A percentile compares a stretch with the other conserved stretches of the same genome.
Conservation (phyloP, 2,329 filamentous ascomycete species). For the Fusarium xylarioides region DNA sequence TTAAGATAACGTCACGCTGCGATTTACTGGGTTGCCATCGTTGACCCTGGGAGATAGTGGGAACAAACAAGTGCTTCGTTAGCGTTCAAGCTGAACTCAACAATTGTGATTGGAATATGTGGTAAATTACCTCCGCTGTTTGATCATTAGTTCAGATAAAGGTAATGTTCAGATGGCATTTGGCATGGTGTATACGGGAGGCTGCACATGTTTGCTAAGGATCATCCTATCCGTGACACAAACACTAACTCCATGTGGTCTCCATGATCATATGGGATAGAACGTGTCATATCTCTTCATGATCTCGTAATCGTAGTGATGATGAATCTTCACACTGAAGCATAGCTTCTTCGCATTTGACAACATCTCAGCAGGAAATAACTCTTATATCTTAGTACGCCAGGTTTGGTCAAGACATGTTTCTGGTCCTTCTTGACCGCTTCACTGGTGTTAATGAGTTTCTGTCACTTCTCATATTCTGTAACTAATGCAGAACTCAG, state of each 20-base stretch:
- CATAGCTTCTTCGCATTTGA: neutral
- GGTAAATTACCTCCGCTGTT: fast-evolving
- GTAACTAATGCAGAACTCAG: neutral
- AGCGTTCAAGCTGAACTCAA: neutral
- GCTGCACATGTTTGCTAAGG: neutral
- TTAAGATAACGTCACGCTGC: fast-evolving
- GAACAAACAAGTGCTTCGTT: neutral
- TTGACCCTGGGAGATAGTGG: fast-evolving
- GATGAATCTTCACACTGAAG: too few relatives aligned
- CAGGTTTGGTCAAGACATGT: neutral
- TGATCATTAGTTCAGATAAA: fast-evolving
- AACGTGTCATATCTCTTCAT: fast-evolving
- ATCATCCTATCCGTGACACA: neutral
- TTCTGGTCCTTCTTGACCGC: neutral
- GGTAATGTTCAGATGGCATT: fast-evolving
- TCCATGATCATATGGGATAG: neutral
- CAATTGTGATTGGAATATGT: neutral
- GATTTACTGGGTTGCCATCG: too few relatives aligned
- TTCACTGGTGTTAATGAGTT: neutral
- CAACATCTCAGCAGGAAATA: neutral
- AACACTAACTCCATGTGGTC: neutral
- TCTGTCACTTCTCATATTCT: slow-evolving; percentile 1
- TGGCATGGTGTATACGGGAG: neutral
- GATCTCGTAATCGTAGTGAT: too few relatives aligned
- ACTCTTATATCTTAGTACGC: fast-evolving